Evolutionary conservation across 257 asterid species (phyloP).

Genomic region (Fraxinus americana): DNA sequence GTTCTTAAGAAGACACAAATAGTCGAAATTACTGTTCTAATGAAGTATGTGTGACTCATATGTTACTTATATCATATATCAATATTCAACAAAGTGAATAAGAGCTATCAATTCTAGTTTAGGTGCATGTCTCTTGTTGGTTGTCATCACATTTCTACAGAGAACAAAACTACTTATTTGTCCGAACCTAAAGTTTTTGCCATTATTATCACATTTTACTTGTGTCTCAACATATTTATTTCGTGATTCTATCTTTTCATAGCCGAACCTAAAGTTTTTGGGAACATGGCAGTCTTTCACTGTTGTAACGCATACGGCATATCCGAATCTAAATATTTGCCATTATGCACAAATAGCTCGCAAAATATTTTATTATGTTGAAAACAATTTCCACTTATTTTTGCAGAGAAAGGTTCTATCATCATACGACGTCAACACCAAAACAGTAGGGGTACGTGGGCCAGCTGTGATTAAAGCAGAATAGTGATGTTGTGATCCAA

Average conservation of each 20-base stretch:
- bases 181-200: no score
- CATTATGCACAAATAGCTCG: not conserved
- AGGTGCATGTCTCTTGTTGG: no score
- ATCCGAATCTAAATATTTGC: not conserved
- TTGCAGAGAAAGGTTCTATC: constrained; percentile 65
- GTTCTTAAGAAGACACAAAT: no score
- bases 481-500: constrained; percentile 19
- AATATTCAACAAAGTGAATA: no score
- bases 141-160: not conserved
- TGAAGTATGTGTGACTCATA: no score
- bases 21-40: no score
- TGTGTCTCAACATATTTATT: no score
- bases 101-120: no score
- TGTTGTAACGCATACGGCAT: not conserved
- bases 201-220: no score
- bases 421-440: constrained; percentile 47
- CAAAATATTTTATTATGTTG: not conserved
- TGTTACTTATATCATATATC: no score
- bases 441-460: constrained; percentile 42
- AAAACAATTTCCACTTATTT: constrained; percentile 24
- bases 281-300: not conserved
- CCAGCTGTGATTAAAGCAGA: constrained; percentile 39
- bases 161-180: not conserved
- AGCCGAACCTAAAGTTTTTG: not conserved
- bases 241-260: constrained; percentile 2